Base-by-base conservation (phyloP, 257 asterid genomes). In the Penstemon newberryi region DNA sequence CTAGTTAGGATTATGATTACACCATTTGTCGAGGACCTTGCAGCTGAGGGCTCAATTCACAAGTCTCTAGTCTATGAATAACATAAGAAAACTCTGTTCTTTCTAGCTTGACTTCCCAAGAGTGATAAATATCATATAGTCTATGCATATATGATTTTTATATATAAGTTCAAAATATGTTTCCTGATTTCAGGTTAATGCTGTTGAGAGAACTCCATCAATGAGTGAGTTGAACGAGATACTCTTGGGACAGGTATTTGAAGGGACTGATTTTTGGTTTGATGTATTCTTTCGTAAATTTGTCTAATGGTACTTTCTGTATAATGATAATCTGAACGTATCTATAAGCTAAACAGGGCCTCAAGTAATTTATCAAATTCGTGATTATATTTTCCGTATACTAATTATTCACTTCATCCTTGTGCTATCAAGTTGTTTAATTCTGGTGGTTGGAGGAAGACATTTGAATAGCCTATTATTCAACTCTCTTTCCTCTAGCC, bases 151-250 rank as follows among this genome's bases (percentile, higher is more conserved):
- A 66, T 72, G 42, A n/a, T 19, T 57, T 50, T 58, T 56, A 42
- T 39, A 18, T 40, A 58, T 54, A 12, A 15, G 52, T 52, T 68
- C 60, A 73, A 43, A 73, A 67, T 41, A 36, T 50, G 53, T 71
- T 70, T 66, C 77, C 63, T 65, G 44, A 42, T 65, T 81, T 56
- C 86, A 94, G 99, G 96, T 94, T 72, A 90, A 87, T 82, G 96
- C 95, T 63, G 84, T 87, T 71, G 99, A 94, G 82, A 91, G 87
- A 86, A 91, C 99, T 74, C 98, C 97, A 66, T 94, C 99, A 46
- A 89, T 94, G 99, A 94, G 99, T 68, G 99, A 94, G 83, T 80
- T 94, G 88, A 94, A 86, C 36, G 98, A 94, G 86, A 86, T 94
- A 69, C 90, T 94, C 67, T 83, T 94, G 43, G 99, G 99, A 60